Evolutionary conservation across 139 green algal species (phyloP), one percentile per base, ranked within the genome.

Genomic region (Nannochloris sp.): DNA sequence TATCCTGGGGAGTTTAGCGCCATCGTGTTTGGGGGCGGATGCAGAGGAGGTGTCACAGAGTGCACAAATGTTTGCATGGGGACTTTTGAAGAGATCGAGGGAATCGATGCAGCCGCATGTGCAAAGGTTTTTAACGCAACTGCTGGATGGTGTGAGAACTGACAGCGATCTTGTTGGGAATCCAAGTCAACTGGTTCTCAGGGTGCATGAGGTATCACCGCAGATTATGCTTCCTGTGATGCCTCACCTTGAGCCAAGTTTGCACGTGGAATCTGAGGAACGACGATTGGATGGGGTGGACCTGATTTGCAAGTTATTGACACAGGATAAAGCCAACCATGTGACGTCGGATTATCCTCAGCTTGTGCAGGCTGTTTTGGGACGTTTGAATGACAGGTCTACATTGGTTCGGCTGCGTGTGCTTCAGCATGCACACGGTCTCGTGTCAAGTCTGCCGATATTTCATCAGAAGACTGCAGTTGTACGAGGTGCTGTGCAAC

Each of bases 191-290:
- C 55, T 87, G 6, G 76, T 91, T 14, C 5, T 64, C 57, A 74
- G 87, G 76, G 26, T 88, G 30, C 78, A 92, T 60, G 65, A 71
- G n/a, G 61, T 51, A 13, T 50, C 69, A 23, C 85, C 85, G 1
- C 76, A 84, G 51, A 65, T 83, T 46, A 73, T 92, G 70, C 75
- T 87, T 53, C 76, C 78, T 17, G 84, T 94, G 3, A 50, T 94
- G 58, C 81, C 84, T 0, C 67, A 80, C 59, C 56, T 92, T 45
- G 50, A 63, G 2, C 23, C 64, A 8, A 81, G 88, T 64, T 76
- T 94, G 26, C 50, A 74, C 31, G 61, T 66, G 3, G 62, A 84
- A 12, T 49, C 70, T 16, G 82, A 84, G n/a, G 72, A 68, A 60
- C 62, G 66, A 17, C 74, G 72, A 5, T 63, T 73, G 8, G 72